Evolutionary conservation across 257 asterid genomes (phyloP), one percentile per base, ranked within the genome.

Genomic region (Jacaranda copaia): DNA sequence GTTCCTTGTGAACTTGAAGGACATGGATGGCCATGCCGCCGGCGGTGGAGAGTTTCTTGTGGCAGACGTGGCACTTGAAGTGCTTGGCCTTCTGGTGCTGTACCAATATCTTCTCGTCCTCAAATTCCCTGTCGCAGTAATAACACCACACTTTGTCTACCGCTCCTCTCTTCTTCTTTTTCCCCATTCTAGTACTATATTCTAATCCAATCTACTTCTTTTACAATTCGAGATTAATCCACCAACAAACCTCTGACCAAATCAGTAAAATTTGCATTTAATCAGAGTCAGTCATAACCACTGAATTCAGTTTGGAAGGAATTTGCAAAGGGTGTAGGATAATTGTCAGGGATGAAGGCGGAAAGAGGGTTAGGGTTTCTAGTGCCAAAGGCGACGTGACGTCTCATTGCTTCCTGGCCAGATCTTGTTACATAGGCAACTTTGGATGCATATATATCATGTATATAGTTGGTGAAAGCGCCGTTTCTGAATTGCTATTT

Each of bases 41-140:
- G 64, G 98, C 97, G 45, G 99, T 94, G 63, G 99, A 94, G 36
- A 94, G 96, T 82, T 94, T 94, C 89, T 94, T 94, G 88, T 94
- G 98, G 79, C 99, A 94, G 11, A 91, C 93, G 49, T 94, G 99
- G 64, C 99, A 94, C 87, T 94, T 94, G 79, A 91, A 94, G 87
- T 94, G 99, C 87, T 91, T 92, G 42, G 99, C 99, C 85, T 94
- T 94, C 83, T 94, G 99, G 80, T 94, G 99, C 88, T 94, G 99
- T 74, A 94, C 94, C 87, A 94, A 68, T 72, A 94, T 94, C 91
- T 94, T 94, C 95, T 94, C 99, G 80, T 94, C 99, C 53, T 94
- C 99, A 65, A 94, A 94, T 58, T 94, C 99, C 80, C 99, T 85
- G 7, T 94, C 98, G 89, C 99, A 94, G 78, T 94, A 92, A 78